phyloP scores from a whole-genome alignment of 495 filamentous ascomycete genomes.

The Xylaria scruposa region DNA sequence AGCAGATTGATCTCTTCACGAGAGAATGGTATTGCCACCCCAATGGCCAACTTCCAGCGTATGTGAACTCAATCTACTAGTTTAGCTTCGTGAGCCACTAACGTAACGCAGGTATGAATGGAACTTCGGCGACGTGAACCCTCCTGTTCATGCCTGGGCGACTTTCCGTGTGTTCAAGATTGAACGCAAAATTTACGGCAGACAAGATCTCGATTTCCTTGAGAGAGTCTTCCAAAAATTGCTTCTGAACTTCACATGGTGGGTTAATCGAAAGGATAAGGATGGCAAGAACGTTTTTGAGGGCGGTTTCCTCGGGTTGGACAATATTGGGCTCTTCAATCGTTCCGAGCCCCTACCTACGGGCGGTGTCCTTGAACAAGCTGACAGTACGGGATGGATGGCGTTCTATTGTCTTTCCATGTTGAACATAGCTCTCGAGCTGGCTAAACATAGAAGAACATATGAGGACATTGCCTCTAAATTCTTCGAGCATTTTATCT shows the following conservation, averaged over 20 bases:
- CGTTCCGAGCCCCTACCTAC: slow-evolving; percentile 96
- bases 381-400: slow-evolving; percentile 99
- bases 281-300: slow-evolving; percentile 97
- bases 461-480: slow-evolving; percentile 99
- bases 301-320: slow-evolving; percentile 93
- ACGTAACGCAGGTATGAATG: slow-evolving; percentile 73
- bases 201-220: slow-evolving; percentile 92
- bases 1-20: slow-evolving; percentile 93
- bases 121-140: slow-evolving; percentile 98
- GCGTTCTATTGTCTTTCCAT: slow-evolving; percentile 94
- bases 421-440: slow-evolving; percentile 93
- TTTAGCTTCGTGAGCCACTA: slow-evolving; percentile 39
- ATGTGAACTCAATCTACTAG: slow-evolving; percentile 20
- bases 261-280: slow-evolving; percentile 94
- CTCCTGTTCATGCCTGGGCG: slow-evolving; percentile 95
- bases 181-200: slow-evolving; percentile 94
- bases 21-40: slow-evolving; percentile 99
- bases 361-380: slow-evolving; percentile 91
- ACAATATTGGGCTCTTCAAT: slow-evolving; percentile 98
- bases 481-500: slow-evolving; percentile 98
- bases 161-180: slow-evolving; percentile 97
- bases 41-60: slow-evolving; percentile 84
- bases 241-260: slow-evolving; percentile 97
- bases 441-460: slow-evolving; percentile 93
- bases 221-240: slow-evolving; percentile 97